These are phyloP conservation scores for Mixia osmundae DNA, from an alignment of 1,284 basidiomycete genomes.

Conservation along the genomic window DNA sequence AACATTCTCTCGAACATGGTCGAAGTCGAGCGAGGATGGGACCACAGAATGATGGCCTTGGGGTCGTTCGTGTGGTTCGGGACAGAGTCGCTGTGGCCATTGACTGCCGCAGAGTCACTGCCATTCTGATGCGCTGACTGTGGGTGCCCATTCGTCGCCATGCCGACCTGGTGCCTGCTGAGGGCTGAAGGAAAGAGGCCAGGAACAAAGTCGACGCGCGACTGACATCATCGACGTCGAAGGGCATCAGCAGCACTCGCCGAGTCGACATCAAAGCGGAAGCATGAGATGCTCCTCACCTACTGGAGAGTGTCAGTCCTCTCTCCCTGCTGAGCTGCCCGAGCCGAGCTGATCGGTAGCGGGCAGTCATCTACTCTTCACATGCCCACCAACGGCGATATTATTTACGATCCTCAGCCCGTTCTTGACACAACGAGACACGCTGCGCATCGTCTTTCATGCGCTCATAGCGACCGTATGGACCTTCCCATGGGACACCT, in stretches of 20 bases:
- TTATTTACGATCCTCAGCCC: conserved; percentile 5
- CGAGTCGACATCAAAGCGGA: too few relatives aligned
- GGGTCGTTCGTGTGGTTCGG: too few relatives aligned
- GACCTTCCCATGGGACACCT: conserved; percentile 9
- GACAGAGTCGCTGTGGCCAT: too few relatives aligned
- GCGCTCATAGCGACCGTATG: conserved; percentile 4
- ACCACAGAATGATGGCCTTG: too few relatives aligned
- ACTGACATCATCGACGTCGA: too few relatives aligned
- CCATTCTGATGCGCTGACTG: too few relatives aligned
- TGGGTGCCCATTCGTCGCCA: too few relatives aligned
- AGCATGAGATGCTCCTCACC: conserved; percentile 8
- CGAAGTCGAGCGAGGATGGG: neutral
- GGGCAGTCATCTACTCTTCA: conserved; percentile 6
- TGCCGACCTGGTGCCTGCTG: too few relatives aligned
- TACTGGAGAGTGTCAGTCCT: conserved; percentile 9
- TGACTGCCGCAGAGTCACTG: too few relatives aligned
- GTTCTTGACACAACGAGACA: conserved; percentile 4
- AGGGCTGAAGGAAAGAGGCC: too few relatives aligned
- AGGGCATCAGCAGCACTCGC: too few relatives aligned
- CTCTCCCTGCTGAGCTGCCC: neutral
- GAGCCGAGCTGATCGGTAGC: neutral
- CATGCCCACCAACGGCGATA: conserved; percentile 4
- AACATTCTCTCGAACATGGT: conserved; percentile 14
- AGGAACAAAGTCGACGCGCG: too few relatives aligned
- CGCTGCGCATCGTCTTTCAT: conserved; percentile 7